phyloP scores from a whole-genome alignment of 345 rosid species.

The Citrus hindsii region DNA sequence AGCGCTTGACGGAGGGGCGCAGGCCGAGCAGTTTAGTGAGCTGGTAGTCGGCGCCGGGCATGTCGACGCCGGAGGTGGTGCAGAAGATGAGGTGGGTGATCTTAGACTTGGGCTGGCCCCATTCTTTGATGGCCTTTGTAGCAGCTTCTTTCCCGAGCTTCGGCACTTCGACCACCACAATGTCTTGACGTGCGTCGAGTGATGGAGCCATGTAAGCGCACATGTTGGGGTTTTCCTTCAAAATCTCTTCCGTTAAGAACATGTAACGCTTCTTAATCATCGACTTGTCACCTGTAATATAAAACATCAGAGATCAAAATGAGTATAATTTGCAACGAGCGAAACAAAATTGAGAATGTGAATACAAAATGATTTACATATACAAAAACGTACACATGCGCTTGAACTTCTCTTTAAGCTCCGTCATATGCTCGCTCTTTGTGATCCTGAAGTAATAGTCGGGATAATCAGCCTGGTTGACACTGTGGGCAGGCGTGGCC shows the following conservation, averaged over 20 bases:
- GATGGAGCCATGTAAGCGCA: conserved; percentile 75
- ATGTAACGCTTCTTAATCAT: conserved; percentile 62
- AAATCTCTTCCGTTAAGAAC: conserved; percentile 63
- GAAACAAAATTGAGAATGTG: background rate
- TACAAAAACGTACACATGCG: conserved; percentile 54
- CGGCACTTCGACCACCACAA: conserved; percentile 77
- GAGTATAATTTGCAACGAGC: background rate
- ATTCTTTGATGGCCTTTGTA: conserved; percentile 64
- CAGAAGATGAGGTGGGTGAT: conserved; percentile 83
- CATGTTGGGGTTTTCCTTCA: conserved; percentile 54
- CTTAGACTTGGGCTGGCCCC: conserved; percentile 87
- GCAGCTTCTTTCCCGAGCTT: conserved; percentile 84
- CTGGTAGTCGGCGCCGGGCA: conserved; percentile 95
- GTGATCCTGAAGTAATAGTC: conserved; percentile 70
- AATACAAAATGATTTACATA: too few relatives aligned
- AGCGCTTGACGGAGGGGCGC: conserved; percentile 67
- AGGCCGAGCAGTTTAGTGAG: conserved; percentile 83
- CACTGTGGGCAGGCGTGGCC: conserved; percentile 53
- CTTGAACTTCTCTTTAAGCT: conserved; percentile 65
- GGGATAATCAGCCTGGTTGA: conserved; percentile 54
- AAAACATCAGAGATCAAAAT: background rate
- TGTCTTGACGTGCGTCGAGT: conserved; percentile 67
- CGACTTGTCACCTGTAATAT: conserved; percentile 58
- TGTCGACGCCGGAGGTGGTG: conserved; percentile 84
- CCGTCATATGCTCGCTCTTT: conserved; percentile 71